Percentiles rank a stretch among this genome's conserved stretches.
Evolutionary conservation across 1,284 basidiomycete genomes (phyloP).

Genomic region (Ustilago loliicola): DNA sequence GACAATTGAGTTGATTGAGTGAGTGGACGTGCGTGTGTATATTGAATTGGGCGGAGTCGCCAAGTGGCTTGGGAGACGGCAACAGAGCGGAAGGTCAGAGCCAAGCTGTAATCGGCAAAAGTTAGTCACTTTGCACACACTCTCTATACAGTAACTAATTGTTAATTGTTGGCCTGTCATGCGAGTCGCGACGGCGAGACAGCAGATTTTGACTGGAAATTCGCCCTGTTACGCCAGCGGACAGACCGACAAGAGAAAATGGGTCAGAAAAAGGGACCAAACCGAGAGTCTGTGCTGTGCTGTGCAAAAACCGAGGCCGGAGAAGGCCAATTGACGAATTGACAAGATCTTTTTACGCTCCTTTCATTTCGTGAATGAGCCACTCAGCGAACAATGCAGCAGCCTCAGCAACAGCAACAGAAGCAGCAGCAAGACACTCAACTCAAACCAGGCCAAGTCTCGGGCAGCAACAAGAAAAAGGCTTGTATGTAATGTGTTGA

Average conservation of each 20-base stretch:
- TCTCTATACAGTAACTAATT: too few relatives aligned
- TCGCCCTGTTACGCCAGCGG: background rate
- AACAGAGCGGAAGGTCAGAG: background rate
- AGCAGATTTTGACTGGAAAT: background rate
- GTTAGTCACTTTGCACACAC: background rate
- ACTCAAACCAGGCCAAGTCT: background rate
- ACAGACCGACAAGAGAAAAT: background rate
- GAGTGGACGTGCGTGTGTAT: background rate
- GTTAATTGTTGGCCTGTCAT: background rate
- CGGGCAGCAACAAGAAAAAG: background rate
- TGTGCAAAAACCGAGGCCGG: slow-evolving; percentile 1
- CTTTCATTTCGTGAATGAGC: too few relatives aligned
- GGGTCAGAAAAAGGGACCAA: background rate
- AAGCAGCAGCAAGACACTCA: background rate
- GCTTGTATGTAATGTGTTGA: background rate
- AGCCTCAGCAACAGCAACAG: too few relatives aligned
- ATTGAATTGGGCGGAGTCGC: background rate
- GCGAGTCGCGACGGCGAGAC: slow-evolving; percentile 4
- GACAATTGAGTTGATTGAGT: background rate
- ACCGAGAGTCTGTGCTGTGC: too few relatives aligned
- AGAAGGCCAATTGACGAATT: background rate
- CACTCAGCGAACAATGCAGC: too few relatives aligned
- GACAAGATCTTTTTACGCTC: too few relatives aligned
- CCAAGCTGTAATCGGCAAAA: slow-evolving; percentile 1
- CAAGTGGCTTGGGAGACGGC: slow-evolving; percentile 1